Evolutionary conservation across 352 stramenopile genomes (phyloP).

Genomic region (Lagenidium sp.): DNA sequence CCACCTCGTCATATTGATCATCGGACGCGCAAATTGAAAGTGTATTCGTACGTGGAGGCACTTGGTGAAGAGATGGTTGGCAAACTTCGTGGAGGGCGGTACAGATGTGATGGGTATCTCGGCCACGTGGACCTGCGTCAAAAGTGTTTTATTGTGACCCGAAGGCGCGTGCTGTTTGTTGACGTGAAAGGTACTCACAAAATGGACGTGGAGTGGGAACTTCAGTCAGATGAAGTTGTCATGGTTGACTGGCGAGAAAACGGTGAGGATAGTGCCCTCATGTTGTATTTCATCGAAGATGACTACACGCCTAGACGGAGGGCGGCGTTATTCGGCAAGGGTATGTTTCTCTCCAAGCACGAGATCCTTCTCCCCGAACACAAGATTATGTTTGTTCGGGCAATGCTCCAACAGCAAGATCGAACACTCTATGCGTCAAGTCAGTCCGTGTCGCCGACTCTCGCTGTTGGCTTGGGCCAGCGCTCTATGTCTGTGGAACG

Average conservation of each 20-base stretch:
- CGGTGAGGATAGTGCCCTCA: slow-evolving; percentile 17
- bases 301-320: slow-evolving; percentile 43
- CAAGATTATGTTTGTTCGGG: slow-evolving; percentile 71
- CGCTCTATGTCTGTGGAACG: slow-evolving; percentile 33
- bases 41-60: slow-evolving; percentile 84
- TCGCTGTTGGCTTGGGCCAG: slow-evolving; percentile 17
- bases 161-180: slow-evolving; percentile 72
- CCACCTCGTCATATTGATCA: slow-evolving; percentile 76
- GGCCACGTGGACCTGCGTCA: slow-evolving; percentile 76
- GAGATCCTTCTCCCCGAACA: slow-evolving; percentile 59
- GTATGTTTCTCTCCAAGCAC: slow-evolving; percentile 78
- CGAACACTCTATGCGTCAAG: slow-evolving; percentile 54
- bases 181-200: slow-evolving; percentile 59
- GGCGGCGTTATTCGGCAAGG: slow-evolving; percentile 22
- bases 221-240: slow-evolving; percentile 70
- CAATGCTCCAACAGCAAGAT: slow-evolving; percentile 84
- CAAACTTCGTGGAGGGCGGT: slow-evolving; percentile 69
- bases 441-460: too few relatives aligned
- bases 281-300: slow-evolving; percentile 71
- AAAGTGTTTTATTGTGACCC: slow-evolving; percentile 79
- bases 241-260: slow-evolving; percentile 47
- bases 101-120: slow-evolving; percentile 71
- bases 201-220: slow-evolving; percentile 76
- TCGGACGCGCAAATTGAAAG: slow-evolving; percentile 68
- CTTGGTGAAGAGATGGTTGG: slow-evolving; percentile 83